A percentile compares a stretch with the other conserved stretches of the same genome.
Evolutionary conservation across 768 basidiomycete species (phyloP).

Genomic region (Crucibulum laeve): DNA sequence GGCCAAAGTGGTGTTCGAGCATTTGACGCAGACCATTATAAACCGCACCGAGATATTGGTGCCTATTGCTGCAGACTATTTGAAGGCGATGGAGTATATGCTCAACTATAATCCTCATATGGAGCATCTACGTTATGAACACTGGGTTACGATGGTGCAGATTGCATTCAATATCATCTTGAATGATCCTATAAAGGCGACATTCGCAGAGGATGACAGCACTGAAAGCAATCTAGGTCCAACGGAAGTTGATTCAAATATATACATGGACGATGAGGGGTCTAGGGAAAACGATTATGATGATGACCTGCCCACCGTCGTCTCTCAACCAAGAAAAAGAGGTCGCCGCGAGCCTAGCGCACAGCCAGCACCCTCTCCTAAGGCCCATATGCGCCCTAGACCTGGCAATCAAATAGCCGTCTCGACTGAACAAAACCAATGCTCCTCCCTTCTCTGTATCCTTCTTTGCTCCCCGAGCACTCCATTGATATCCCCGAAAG

Average conservation of each 20-base stretch:
- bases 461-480: conserved; percentile 55
- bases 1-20: conserved; percentile 53
- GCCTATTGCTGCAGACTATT: conserved; percentile 73
- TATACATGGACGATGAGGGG: conserved; percentile 25
- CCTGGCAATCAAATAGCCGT: conserved; percentile 21
- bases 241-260: conserved; percentile 29
- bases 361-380: conserved; percentile 12
- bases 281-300: conserved; percentile 23
- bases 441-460: conserved; percentile 57
- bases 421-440: conserved; percentile 66
- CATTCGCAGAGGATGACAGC: conserved; percentile 25
- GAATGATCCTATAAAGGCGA: conserved; percentile 42
- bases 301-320: conserved; percentile 11
- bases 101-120: conserved; percentile 71
- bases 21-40: conserved; percentile 60
- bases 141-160: conserved; percentile 67
- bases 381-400: conserved; percentile 16
- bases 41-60: conserved; percentile 48
- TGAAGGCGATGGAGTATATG: conserved; percentile 69
- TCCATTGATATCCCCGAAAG: conserved; percentile 46
- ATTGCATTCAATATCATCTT: conserved; percentile 77
- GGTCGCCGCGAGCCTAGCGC: conserved; percentile 18
- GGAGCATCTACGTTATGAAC: conserved; percentile 59
- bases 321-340: conserved; percentile 32
- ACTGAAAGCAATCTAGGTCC: conserved; percentile 22